These are phyloP conservation scores for Allantophomopsis lycopodina DNA, from an alignment of 2,329 filamentous ascomycete genomes.

Conservation along the genomic window DNA sequence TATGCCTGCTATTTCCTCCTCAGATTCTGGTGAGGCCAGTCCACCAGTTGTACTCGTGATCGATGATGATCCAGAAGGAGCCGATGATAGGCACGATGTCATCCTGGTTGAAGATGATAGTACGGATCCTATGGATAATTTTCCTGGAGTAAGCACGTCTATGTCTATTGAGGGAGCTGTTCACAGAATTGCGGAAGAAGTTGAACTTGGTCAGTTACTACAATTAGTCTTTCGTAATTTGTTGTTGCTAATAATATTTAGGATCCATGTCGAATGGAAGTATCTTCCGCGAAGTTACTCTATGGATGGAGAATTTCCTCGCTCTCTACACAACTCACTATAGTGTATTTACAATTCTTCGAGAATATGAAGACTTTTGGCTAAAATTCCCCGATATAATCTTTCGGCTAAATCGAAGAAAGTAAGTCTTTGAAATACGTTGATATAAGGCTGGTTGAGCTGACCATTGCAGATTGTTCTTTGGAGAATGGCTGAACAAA, in stretches of 20 bases:
- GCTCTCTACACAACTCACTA: too few species aligned
- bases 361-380: conserved; percentile 36
- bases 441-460: neutral
- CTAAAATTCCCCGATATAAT: conserved; percentile 34
- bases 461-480: conserved; percentile 15
- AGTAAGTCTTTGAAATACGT: conserved; percentile 20
- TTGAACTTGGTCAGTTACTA: too few species aligned
- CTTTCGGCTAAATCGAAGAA: conserved; percentile 23
- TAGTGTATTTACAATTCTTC: too few species aligned
- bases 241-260: too few species aligned
- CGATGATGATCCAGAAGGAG: conserved; percentile 9
- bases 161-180: conserved; percentile 10
- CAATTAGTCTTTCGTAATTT: conserved; percentile 7
- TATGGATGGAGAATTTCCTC: conserved; percentile 37
- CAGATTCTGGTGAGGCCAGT: conserved; percentile 10
- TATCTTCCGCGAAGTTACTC: conserved; percentile 27
- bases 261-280: too few species aligned
- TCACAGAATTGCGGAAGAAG: neutral
- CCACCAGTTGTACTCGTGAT: conserved; percentile 14
- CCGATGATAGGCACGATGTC: conserved; percentile 2
- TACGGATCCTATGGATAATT: conserved; percentile 28
- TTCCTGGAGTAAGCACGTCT: conserved; percentile 24
- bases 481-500: conserved; percentile 15
- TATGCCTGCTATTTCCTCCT: neutral
- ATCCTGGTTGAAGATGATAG: conserved; percentile 3